Evolutionary conservation across 2,329 filamentous ascomycete genomes (phyloP), one percentile per base, ranked within the genome.

Genomic region (Xylaria sp.): DNA sequence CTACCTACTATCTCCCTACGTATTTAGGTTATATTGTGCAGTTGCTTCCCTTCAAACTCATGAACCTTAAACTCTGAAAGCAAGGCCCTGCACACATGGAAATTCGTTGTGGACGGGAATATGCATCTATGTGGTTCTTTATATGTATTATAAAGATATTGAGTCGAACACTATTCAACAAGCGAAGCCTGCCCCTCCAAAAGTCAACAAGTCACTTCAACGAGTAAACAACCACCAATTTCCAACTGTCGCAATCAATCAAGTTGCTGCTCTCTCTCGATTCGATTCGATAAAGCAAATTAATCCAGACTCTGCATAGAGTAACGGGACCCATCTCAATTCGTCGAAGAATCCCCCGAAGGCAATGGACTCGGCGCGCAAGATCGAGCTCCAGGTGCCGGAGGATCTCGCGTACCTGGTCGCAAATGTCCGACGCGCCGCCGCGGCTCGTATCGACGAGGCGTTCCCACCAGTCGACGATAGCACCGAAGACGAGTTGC

Each of bases 341-440:
- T 33, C 27, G 17, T 20, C 27, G 17, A 29, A 17, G 11, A 20
- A 36, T 10, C 6, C 1, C 17, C 22, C 17, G 11, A 53, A 33
- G 31, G 53, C 5, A 3, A 74, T 74, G 72, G 73, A 74, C 44
- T 69, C 72, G 49, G 88, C 93, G 79, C 89, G 92, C 77, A 91
- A 89, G 80, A 91, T 95, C 77, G 92, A 94, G 81, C 87, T 95
- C 58, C 92, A 94, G 81, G 86, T 87, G n/a, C 87, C 89, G 47
- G 88, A 90, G 55, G 92, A 95, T 79, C 84, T 94, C 38, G 81
- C 85, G 63, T 92, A 90, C 79, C 86, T 95, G 31, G 85, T 92
- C 73, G 81, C 85, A 70, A 92, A 92, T 75, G 87, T 92, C 69
- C 88, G 89, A 75, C 85, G 85, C 77, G 89, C 89, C 63, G 91